Evolutionary conservation across 306 rosid species (phyloP), one percentile per base, ranked within the genome.

Genomic region (Lagenaria siceraria): DNA sequence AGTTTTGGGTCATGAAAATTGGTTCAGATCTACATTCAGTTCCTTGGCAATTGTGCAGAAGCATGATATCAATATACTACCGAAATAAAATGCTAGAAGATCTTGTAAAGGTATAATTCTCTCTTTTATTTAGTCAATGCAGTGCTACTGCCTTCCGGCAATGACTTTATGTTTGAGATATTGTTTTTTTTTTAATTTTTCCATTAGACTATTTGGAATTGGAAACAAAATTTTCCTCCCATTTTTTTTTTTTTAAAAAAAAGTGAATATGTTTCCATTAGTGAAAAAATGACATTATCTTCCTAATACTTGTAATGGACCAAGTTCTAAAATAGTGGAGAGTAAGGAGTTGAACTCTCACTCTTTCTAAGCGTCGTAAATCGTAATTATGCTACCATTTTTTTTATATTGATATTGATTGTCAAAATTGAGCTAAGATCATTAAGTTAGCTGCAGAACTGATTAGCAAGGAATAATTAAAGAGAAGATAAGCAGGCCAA

Each of bases 1-100:
- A 89, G 69, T 80, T 95, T 87, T 95, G 98, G 98, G 87, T 87
- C 81, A 88, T 78, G 81, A 92, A 87, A 84, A 82, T 95, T 78
- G 93, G 96, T 82, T 53, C 79, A 8, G 89, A 95, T 87, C 80
- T 90, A 76, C 98, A 95, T 85, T 90, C 97, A 38, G 98, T 89
- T 85, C 93, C 97, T 11, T 95, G 98, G 96, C 91, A 92, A 82
- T 48, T 95, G 61, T 94, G 98, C 84, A 91, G 83, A 85, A 84
- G 84, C 77, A 90, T 94, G 93, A 90, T 95, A 53, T 77, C 92
- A 68, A 87, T 90, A 74, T 95, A 95, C 80, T 83, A 90, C 51
- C 88, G 97, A 59, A 92, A 90, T 85, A 86, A 92, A 79, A 87
- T 83, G 94, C 85, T 86, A 46, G 87, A 90, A 55, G 87, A 86